Base-by-base conservation (phyloP, 2,329 filamentous ascomycete species). In the Aspergillus ibericus region DNA sequence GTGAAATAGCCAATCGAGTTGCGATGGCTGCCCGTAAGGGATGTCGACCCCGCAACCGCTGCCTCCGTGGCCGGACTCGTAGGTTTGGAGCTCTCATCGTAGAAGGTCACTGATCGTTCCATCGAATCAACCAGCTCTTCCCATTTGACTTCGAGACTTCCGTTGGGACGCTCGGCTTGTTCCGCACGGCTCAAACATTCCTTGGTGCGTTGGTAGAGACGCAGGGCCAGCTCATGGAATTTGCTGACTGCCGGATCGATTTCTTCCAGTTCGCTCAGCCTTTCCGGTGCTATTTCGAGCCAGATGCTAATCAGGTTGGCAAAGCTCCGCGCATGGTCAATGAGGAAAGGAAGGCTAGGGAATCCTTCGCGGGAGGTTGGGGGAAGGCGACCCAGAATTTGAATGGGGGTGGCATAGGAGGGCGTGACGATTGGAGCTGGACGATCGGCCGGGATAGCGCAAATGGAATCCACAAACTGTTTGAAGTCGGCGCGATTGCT, bases 371-470 rank as follows among this genome's bases (percentile, higher is more conserved):
- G 86, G 8, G 91, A 91, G 0, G 88, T 88, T 9, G 88, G 86
- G 7, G 91, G 89, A 13, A 98, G 78, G 0, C 95, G 89, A 44
- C 88, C 87, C 42, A 96, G 84, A 61, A 99, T 98, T 9, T 93
- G 92, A 55, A 95, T 87, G 0, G 95, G 95, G 0, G 95, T 97
- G 50, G 91, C 93, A 77, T 98, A 99, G 2, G 91, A 92, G 1
- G 92, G 89, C 1, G 91, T 90, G 8, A 92, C 82, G 8, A 85
- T 80, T 38, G 85, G 81, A 46, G 82, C 79, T n/a, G 81, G 82
- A 50, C 85, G 83, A 48, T 92, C 88, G 3, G 88, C 85, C 1
- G 91, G 88, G 54, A 97, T 91, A 8, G 88, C 86, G 78, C 93
- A 97, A 48, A 97, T 85, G 29, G 86, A 83, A 71, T 98, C 93